Conservation (phyloP, 2,329 filamentous ascomycete genomes). For the Taxawa tesnikishii region DNA sequence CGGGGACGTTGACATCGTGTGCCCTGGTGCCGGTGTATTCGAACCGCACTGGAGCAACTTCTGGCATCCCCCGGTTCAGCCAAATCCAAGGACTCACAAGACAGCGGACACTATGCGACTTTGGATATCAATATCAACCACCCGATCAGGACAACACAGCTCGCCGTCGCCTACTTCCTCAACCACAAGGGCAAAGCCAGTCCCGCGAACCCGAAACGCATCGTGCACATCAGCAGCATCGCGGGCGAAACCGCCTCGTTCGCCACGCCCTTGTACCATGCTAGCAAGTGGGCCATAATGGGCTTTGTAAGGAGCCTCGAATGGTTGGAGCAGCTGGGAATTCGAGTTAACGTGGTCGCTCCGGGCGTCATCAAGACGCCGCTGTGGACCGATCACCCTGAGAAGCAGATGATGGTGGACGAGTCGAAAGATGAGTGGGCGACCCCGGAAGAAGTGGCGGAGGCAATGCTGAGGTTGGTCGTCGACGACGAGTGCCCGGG, state of each 20-base stretch:
- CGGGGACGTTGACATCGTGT: constrained; percentile 33
- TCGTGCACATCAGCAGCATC: constrained; percentile 31
- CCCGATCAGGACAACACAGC: constrained; percentile 33
- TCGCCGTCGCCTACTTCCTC: constrained; percentile 33
- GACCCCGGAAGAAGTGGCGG: constrained; percentile 47
- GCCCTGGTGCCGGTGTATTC: constrained; percentile 37
- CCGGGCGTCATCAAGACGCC: constrained; percentile 51
- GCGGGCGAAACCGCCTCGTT: constrained; percentile 29
- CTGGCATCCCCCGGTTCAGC: constrained; percentile 31
- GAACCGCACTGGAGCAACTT: constrained; percentile 36
- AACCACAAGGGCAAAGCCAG: constrained; percentile 21
- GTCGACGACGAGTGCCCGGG: constrained; percentile 37
- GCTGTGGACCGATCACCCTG: constrained; percentile 48
- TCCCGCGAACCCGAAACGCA: constrained; percentile 29
- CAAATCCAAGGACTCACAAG: constrained; percentile 18
- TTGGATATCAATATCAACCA: constrained; percentile 37
- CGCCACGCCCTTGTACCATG: constrained; percentile 30
- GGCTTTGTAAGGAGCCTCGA: constrained; percentile 39
- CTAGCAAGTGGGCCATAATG: constrained; percentile 32
- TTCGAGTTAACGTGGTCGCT: constrained; percentile 47
- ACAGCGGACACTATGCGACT: constrained; percentile 21
- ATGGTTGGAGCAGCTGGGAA: constrained; percentile 37
- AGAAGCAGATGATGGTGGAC: constrained; percentile 43
- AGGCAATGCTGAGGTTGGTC: constrained; percentile 44
- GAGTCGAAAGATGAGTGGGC: constrained; percentile 38